phyloP scores from a whole-genome alignment of 2,329 filamentous ascomycete genomes.

The Monosporascus sp. region DNA sequence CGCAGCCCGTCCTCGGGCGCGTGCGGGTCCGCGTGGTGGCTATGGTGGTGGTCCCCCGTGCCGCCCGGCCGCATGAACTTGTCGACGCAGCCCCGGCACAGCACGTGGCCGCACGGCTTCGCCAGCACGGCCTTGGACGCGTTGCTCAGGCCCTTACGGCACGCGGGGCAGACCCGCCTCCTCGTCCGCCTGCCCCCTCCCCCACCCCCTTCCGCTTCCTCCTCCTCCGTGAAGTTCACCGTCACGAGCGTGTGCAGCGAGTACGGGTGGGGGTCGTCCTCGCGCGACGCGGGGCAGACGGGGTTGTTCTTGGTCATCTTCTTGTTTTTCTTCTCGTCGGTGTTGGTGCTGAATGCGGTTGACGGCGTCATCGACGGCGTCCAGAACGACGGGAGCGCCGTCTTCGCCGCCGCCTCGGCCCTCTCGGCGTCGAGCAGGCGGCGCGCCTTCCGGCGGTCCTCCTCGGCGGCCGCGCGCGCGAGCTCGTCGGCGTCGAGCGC shows the following conservation, averaged over 20 bases:
- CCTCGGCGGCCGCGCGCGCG: slow-evolving; percentile 59
- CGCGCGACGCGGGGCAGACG: slow-evolving; percentile 68
- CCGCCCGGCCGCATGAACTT: slow-evolving; percentile 67
- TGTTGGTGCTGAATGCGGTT: slow-evolving; percentile 46
- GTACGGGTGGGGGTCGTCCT: slow-evolving; percentile 63
- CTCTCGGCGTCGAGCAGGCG: slow-evolving; percentile 69
- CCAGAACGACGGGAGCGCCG: slow-evolving; percentile 83
- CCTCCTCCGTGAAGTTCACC: slow-evolving; percentile 72
- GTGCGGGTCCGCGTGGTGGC: slow-evolving; percentile 31
- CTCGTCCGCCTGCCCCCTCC: slow-evolving; percentile 29
- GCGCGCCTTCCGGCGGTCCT: slow-evolving; percentile 65
- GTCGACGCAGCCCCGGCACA: slow-evolving; percentile 78
- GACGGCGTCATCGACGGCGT: slow-evolving; percentile 76
- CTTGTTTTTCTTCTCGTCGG: slow-evolving; percentile 48
- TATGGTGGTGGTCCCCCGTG: slow-evolving; percentile 44
- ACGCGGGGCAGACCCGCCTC: slow-evolving; percentile 63
- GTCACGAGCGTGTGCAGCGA: slow-evolving; percentile 72
- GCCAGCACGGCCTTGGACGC: slow-evolving; percentile 75
- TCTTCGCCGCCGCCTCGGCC: slow-evolving; percentile 66
- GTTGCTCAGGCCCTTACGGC: slow-evolving; percentile 77
- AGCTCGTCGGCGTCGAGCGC: slow-evolving; percentile 75
- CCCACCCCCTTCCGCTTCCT: slow-evolving; percentile 35
- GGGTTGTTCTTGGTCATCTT: slow-evolving; percentile 63
- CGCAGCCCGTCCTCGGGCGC: slow-evolving; percentile 38
- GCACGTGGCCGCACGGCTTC: slow-evolving; percentile 85